These are phyloP conservation scores for Aplosporella prunicola DNA, from an alignment of 2,329 filamentous ascomycete genomes.

Conservation along the genomic window DNA sequence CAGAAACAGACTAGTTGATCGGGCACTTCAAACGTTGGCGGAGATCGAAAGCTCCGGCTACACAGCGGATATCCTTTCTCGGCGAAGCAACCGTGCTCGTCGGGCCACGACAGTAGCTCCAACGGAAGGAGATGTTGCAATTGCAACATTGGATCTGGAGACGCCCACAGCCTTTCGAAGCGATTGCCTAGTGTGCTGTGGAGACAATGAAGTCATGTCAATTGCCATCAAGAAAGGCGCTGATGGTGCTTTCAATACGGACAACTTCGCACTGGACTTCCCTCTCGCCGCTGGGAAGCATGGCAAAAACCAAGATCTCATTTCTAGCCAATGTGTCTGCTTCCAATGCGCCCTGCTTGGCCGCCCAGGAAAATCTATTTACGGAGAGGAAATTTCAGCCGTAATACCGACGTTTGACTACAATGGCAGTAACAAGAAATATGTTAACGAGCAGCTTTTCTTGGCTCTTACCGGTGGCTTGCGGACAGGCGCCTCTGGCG, in stretches of 20 bases:
- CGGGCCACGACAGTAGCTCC: slow-evolving; percentile 17
- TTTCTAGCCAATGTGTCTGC: slow-evolving; percentile 26
- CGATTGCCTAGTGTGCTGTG: slow-evolving; percentile 24
- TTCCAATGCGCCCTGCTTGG: slow-evolving; percentile 25
- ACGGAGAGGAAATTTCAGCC: slow-evolving; percentile 21
- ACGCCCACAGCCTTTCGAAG: slow-evolving; percentile 18
- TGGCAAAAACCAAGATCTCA: slow-evolving; percentile 17
- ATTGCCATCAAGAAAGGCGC: slow-evolving; percentile 22
- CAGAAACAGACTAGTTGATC: slow-evolving; percentile 22
- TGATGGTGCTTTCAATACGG: slow-evolving; percentile 21
- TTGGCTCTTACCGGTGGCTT: slow-evolving; percentile 23
- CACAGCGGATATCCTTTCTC: slow-evolving; percentile 24
- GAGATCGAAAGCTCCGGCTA: slow-evolving; percentile 21
- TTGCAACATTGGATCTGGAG: slow-evolving; percentile 20
- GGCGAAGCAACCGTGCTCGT: slow-evolving; percentile 24
- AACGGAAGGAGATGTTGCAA: not conserved
- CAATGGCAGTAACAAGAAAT: slow-evolving; percentile 22
- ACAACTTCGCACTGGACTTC: slow-evolving; percentile 26
- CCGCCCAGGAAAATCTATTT: slow-evolving; percentile 20
- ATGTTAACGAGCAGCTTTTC: slow-evolving; percentile 26
- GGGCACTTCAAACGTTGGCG: slow-evolving; percentile 19
- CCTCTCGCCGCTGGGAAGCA: slow-evolving; percentile 23
- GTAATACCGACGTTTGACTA: slow-evolving; percentile 22
- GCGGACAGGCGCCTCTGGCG: slow-evolving; percentile 21
- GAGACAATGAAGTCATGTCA: slow-evolving; percentile 25